A percentile compares a stretch with the other conserved stretches of the same genome.
Evolutionary conservation across 2,329 filamentous ascomycete genomes (phyloP).

Genomic region (Colletotrichum noveboracense): DNA sequence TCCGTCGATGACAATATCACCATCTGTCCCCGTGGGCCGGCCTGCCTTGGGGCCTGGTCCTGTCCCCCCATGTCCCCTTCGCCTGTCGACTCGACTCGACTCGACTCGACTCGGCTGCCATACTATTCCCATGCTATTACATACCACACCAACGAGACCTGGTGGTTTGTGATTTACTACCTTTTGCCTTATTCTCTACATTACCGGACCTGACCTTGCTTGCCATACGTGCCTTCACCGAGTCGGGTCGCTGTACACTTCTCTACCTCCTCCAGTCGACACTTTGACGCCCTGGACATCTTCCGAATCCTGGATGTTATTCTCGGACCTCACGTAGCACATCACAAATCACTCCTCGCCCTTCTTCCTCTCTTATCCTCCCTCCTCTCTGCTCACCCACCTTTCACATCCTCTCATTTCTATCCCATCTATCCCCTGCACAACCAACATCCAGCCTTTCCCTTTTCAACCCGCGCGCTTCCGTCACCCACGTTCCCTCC

Average conservation of each 20-base stretch:
- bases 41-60: neutral
- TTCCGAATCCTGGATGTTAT: conserved; percentile 16
- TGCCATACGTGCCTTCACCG: neutral
- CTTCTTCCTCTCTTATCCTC: neutral
- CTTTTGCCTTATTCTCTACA: neutral
- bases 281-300: neutral
- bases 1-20: conserved; percentile 13
- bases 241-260: neutral
- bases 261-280: neutral
- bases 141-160: neutral
- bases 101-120: neutral
- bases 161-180: neutral
- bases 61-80: neutral
- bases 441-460: conserved; percentile 12
- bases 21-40: neutral
- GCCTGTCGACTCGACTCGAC: neutral
- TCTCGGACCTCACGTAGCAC: conserved; percentile 19
- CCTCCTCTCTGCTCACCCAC: neutral
- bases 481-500: conserved; percentile 15
- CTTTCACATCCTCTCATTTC: neutral
- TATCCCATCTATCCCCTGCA: neutral
- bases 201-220: neutral
- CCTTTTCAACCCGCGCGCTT: conserved; percentile 13
- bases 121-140: neutral
- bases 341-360: neutral